phyloP scores from a whole-genome alignment of 139 green algal genomes.

The Astrephomene gubernaculifera region DNA sequence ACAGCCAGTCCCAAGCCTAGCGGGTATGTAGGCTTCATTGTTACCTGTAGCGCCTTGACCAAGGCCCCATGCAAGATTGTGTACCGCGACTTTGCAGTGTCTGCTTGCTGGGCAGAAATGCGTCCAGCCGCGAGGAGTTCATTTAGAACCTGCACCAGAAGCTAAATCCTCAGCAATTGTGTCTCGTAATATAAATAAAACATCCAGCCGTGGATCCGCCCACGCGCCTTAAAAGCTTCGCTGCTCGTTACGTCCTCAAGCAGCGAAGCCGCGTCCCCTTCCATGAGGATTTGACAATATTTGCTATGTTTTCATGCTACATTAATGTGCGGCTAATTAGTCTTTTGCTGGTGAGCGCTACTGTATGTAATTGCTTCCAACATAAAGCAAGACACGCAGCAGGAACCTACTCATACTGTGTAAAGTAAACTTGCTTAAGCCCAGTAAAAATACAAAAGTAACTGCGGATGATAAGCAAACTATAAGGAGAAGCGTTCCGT shows the following conservation, averaged over 20 bases:
- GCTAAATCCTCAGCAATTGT: too few relatives aligned
- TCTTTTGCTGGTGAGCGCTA: too few relatives aligned
- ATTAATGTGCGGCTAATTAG: too few relatives aligned
- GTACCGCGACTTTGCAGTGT: slow-evolving; percentile 56
- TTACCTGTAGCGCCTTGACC: slow-evolving; percentile 61
- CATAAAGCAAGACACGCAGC: too few relatives aligned
- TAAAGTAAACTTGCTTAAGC: too few relatives aligned
- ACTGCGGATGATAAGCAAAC: too few relatives aligned
- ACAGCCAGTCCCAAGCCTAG: neutral
- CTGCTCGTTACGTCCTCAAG: slow-evolving; percentile 56
- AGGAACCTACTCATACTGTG: too few relatives aligned
- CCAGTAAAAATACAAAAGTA: too few relatives aligned
- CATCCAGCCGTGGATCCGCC: neutral
- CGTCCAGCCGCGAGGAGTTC: slow-evolving; percentile 48
- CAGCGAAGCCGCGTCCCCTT: slow-evolving; percentile 9
- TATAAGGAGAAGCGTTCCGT: too few relatives aligned
- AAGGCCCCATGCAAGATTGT: slow-evolving; percentile 56
- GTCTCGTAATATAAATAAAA: too few relatives aligned
- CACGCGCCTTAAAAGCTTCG: slow-evolving; percentile 55
- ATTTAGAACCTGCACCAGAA: slow-evolving; percentile 53
- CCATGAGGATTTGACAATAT: neutral
- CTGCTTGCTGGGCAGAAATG: slow-evolving; percentile 44
- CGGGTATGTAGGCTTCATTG: too few relatives aligned
- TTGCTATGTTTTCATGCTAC: neutral
- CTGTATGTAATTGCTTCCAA: too few relatives aligned